Percentiles rank a stretch among this genome's conserved stretches.
Evolutionary conservation across 495 filamentous ascomycete genomes (phyloP).

Genomic region (Xylaria cubensis): DNA sequence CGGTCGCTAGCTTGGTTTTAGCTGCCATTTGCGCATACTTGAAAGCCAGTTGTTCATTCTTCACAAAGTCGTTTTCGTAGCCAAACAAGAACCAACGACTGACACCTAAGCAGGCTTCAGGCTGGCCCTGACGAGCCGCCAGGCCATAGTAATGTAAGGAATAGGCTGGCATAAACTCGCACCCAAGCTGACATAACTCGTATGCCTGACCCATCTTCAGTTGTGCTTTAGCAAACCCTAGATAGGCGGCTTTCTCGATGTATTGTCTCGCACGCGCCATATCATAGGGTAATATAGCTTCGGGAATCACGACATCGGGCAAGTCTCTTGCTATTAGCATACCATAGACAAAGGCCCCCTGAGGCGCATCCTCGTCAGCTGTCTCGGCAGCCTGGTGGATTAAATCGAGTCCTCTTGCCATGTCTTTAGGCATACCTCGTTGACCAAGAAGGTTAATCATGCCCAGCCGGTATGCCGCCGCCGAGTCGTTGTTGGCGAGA

Average conservation of each 20-base stretch:
- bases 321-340: conserved; percentile 93
- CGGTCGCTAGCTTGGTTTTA: conserved; percentile 78
- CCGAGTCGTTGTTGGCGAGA: conserved; percentile 79
- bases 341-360: conserved; percentile 95
- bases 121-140: conserved; percentile 83
- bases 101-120: conserved; percentile 94
- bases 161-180: conserved; percentile 90
- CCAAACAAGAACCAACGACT: conserved; percentile 99
- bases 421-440: conserved; percentile 86
- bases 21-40: conserved; percentile 89
- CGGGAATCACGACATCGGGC: conserved; percentile 82
- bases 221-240: conserved; percentile 96
- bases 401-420: conserved; percentile 75
- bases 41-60: conserved; percentile 93
- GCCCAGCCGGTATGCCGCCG: conserved; percentile 91
- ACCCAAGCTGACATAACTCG: conserved; percentile 89
- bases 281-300: conserved; percentile 73
- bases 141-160: conserved; percentile 96
- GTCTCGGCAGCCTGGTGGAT: conserved; percentile 83
- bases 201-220: conserved; percentile 97
- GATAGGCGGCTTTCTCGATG: conserved; percentile 95
- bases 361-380: conserved; percentile 95
- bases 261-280: conserved; percentile 77
- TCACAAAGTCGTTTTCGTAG: conserved; percentile 86
- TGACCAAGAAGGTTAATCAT: conserved; percentile 98